Conservation (phyloP, 1,284 basidiomycete genomes). For the Apiotrichum gracile region DNA sequence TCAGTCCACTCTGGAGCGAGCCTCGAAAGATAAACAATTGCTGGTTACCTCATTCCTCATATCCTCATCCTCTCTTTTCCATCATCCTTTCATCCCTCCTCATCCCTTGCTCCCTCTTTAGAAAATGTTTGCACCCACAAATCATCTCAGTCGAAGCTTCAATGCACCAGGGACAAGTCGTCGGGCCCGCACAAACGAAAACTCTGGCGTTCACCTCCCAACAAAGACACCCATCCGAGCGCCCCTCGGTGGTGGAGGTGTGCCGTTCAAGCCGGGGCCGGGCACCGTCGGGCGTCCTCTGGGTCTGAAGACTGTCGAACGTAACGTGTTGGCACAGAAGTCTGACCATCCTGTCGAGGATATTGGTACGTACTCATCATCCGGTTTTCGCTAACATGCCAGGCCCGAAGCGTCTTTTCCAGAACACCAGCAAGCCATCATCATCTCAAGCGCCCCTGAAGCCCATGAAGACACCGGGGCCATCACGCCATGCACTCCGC, state of each 20-base stretch:
- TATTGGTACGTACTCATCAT: slow-evolving; percentile 5
- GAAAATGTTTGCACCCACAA: slow-evolving; percentile 11
- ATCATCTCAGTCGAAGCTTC: slow-evolving; percentile 5
- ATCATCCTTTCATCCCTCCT: not conserved
- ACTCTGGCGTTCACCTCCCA: slow-evolving; percentile 12
- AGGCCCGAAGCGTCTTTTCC: slow-evolving; percentile 17
- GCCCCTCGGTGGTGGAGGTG: slow-evolving; percentile 4
- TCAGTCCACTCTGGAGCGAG: no score
- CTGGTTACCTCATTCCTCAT: not conserved
- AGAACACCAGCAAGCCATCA: slow-evolving; percentile 3
- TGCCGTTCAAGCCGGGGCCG: slow-evolving; percentile 6
- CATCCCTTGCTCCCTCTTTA: not conserved
- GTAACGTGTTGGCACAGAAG: slow-evolving; percentile 11
- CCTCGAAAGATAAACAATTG: not conserved
- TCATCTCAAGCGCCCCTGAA: not conserved
- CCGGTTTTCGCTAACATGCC: not conserved
- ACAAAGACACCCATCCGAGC: slow-evolving; percentile 15
- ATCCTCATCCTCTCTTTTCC: not conserved
- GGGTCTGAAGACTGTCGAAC: slow-evolving; percentile 13
- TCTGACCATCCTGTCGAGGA: slow-evolving; percentile 7
- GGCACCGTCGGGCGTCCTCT: slow-evolving; percentile 9
- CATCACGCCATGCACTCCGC: slow-evolving; percentile 4
- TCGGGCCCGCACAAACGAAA: slow-evolving; percentile 14
- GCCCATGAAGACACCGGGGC: slow-evolving; percentile 8
- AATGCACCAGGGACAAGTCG: slow-evolving; percentile 10